Evolutionary conservation across 2,329 filamentous ascomycete species (phyloP).

Genomic region (Dothidotthia symphoricarpi): DNA sequence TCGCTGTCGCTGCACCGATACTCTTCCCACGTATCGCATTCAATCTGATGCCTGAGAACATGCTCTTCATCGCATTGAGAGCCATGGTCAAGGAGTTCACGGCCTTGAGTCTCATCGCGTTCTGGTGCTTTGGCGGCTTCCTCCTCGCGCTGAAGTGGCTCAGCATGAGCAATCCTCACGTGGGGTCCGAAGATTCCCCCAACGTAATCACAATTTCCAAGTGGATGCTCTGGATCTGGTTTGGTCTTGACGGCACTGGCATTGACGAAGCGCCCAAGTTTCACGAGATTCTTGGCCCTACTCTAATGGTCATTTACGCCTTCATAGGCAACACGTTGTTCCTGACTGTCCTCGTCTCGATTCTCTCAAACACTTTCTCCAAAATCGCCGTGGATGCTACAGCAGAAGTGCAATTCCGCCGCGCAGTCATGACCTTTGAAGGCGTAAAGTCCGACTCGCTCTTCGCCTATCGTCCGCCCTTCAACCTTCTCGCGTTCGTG

Average conservation of each 20-base stretch:
- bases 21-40: slow-evolving; percentile 78
- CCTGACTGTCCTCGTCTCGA: slow-evolving; percentile 83
- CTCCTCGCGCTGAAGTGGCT: slow-evolving; percentile 78
- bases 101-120: slow-evolving; percentile 70
- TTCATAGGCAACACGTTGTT: slow-evolving; percentile 86
- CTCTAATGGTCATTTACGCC: slow-evolving; percentile 78
- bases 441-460: slow-evolving; percentile 82
- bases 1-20: slow-evolving; percentile 76
- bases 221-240: slow-evolving; percentile 95
- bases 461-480: slow-evolving; percentile 78
- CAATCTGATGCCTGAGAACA: slow-evolving; percentile 77
- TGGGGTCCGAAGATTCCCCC: slow-evolving; percentile 45
- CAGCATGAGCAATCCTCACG: slow-evolving; percentile 44
- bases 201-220: slow-evolving; percentile 70
- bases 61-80: slow-evolving; percentile 76
- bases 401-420: slow-evolving; percentile 80
- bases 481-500: slow-evolving; percentile 76
- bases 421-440: slow-evolving; percentile 78
- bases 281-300: slow-evolving; percentile 75
- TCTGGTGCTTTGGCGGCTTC: slow-evolving; percentile 83
- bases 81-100: slow-evolving; percentile 86
- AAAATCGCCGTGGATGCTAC: slow-evolving; percentile 73
- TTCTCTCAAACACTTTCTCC: slow-evolving; percentile 80
- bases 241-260: slow-evolving; percentile 71
- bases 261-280: slow-evolving; percentile 63